A percentile compares a stretch with the other conserved stretches of the same genome.
Conservation (phyloP, 306 rosid species). For the Inga laurina region DNA sequence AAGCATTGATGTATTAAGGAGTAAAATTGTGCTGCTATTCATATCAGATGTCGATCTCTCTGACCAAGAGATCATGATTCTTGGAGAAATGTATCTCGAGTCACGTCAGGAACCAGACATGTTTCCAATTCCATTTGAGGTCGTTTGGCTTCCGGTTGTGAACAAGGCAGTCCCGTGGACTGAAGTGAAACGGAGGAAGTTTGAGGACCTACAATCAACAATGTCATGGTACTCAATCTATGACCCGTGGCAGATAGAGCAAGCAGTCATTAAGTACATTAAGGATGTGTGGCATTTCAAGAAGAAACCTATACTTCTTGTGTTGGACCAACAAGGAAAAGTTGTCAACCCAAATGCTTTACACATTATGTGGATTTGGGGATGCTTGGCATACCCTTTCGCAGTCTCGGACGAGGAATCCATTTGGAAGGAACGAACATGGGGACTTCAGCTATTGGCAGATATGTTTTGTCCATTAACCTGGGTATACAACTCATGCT, state of each 20-base stretch:
- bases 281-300: constrained; percentile 55
- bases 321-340: constrained; percentile 59
- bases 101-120: constrained; percentile 30
- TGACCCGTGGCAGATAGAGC: constrained; percentile 45
- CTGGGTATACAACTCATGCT: constrained; percentile 48
- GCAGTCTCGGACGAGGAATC: constrained; percentile 47
- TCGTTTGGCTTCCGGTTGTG: constrained; percentile 67
- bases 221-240: constrained; percentile 59
- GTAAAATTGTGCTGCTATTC: constrained; percentile 55
- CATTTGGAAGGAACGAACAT: constrained; percentile 57
- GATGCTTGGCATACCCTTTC: constrained; percentile 69
- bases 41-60: constrained; percentile 50
- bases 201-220: constrained; percentile 29
- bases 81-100: constrained; percentile 52
- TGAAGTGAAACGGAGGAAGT: constrained; percentile 29
- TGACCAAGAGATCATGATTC: constrained; percentile 34
- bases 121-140: constrained; percentile 49
- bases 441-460: constrained; percentile 57
- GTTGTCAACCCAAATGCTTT: constrained; percentile 60
- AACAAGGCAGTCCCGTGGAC: constrained; percentile 18
- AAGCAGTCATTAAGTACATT: constrained; percentile 49
- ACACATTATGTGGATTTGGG: constrained; percentile 79
- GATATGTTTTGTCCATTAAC: constrained; percentile 43
- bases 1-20: constrained; percentile 45
- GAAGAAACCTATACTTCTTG: constrained; percentile 57